phyloP scores from a whole-genome alignment of 495 filamentous ascomycete species.

The Chaetomium cochliodes region DNA sequence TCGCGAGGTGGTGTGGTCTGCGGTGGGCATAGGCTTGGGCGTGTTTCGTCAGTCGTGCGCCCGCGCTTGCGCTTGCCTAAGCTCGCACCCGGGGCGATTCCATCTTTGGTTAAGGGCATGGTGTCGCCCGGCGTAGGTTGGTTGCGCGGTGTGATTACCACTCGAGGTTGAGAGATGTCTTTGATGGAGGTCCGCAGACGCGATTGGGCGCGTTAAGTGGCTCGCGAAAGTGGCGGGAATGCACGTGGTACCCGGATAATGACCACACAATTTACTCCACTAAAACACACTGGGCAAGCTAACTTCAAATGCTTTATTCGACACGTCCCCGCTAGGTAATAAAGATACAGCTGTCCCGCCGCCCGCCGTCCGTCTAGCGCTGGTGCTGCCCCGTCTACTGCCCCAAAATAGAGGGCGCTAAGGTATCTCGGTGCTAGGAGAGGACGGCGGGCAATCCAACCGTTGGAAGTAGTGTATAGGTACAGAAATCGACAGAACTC shows the following conservation, averaged over 20 bases:
- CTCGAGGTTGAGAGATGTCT: background rate
- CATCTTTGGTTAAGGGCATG: background rate
- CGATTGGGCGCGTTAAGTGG: conserved; percentile 17
- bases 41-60: background rate
- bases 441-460: background rate
- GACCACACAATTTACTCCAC: background rate
- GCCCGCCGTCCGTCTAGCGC: background rate
- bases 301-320: background rate
- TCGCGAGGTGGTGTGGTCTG: background rate
- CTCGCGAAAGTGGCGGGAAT: conserved; percentile 41
- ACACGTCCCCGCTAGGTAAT: background rate
- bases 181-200: conserved; percentile 2
- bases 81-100: background rate
- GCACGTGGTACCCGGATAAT: conserved; percentile 35
- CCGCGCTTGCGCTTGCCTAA: conserved; percentile 25
- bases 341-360: background rate
- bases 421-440: background rate
- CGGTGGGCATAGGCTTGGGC: no score
- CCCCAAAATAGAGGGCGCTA: background rate
- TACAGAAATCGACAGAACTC: conserved; percentile 1
- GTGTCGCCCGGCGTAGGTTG: background rate
- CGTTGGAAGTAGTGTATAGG: conserved; percentile 13
- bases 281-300: background rate
- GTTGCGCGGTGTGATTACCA: background rate
- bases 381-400: background rate